phyloP scores from a whole-genome alignment of 176 grass and related monocot species.

The Oryza longistaminata region DNA sequence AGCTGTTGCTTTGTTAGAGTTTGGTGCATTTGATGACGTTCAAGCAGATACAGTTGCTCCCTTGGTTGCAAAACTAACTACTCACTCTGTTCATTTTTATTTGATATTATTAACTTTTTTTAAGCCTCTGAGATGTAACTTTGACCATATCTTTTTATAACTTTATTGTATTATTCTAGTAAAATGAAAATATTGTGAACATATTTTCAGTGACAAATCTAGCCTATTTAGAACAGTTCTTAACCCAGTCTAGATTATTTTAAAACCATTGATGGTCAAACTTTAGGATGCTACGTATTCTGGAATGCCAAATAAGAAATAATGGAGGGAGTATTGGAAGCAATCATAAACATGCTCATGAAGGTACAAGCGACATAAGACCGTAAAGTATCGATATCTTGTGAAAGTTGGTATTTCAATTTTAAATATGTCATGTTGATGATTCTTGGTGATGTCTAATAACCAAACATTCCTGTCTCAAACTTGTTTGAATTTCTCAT shows the following conservation, averaged over 20 bases:
- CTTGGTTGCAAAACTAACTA: not conserved
- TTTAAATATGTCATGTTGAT: conserved; percentile 5
- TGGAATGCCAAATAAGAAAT: not conserved
- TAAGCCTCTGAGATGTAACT: not conserved
- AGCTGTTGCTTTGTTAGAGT: not conserved
- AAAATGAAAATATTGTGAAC: not conserved
- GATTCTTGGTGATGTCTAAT: not conserved
- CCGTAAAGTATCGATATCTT: not conserved
- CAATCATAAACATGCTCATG: not conserved
- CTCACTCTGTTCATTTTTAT: not conserved
- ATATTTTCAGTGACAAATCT: not conserved
- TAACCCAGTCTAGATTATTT: not conserved
- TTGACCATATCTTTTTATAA: not conserved
- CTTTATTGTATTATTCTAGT: not conserved
- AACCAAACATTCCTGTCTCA: not conserved
- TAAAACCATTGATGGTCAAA: not conserved
- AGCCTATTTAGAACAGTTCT: not conserved
- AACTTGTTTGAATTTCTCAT: not conserved
- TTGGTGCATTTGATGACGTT: not conserved
- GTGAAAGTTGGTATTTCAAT: not conserved
- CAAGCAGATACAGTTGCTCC: not conserved
- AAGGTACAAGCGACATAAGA: not conserved
- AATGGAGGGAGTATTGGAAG: not conserved
- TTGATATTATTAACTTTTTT: not conserved
- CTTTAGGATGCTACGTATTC: not conserved